Evolutionary conservation across 176 grass and related monocot genomes (phyloP), one percentile per base, ranked within the genome.

Genomic region (Ananas comosus): DNA sequence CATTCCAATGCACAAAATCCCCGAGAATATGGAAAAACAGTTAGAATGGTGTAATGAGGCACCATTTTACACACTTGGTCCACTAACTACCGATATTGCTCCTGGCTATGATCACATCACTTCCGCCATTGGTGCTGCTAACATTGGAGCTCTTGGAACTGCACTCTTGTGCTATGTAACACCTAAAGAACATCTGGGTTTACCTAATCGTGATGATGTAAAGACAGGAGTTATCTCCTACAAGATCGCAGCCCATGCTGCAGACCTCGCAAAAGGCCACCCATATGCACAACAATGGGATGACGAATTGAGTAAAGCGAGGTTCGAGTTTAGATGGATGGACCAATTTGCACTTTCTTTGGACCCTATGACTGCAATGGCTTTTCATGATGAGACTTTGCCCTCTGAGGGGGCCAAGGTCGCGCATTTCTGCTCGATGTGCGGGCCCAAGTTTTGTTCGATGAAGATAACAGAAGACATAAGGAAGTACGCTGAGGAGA

Each of bases 401-500:
- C 93, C 93, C n/a, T 88, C 93, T 68, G 89, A 97, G 22, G 93
- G 93, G 76, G 93, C 93, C 11, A 97, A 97, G 79, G 89, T 97
- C 57, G 93, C 93, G 73, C 93, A 97, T 79, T 97, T 97, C 81
- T 97, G 93, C 66, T 92, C 89, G 24, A 97, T 97, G 93, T 97
- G 93, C 77, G 89, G 93, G 50, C 93, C 88, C 63, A 97, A 97
- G 64, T 97, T 97, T 87, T 97, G 93, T 77, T 90, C 88, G 1
- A 97, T 97, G 93, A 97, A 97, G 80, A 97, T 97, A 75, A 92
- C 93, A 3, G 93, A 97, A 54, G 93, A 97, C 87, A 83, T 97
- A 28, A 90, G 93, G 49, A 97, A 85, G 51, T 97, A 92, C 77
- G 93, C 93, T 21, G 86, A 97, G 77, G 93, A 97, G 83, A 76